Evolutionary conservation across 140 eudicot species (phyloP).

Genomic region (Oenanthe javanica): DNA sequence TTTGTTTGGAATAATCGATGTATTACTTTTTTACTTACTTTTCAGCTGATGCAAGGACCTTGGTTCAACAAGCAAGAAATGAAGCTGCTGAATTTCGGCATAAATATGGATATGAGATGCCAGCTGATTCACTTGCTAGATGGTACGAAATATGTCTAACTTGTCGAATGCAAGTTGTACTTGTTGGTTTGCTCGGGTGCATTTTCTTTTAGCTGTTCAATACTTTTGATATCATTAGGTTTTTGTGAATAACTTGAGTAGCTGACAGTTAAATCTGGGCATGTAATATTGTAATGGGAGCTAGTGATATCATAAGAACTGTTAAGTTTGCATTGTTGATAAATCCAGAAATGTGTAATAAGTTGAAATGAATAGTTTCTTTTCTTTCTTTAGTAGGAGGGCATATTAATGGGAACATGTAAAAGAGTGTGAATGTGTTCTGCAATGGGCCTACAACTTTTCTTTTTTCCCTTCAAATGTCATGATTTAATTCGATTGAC

Average conservation of each 20-base stretch:
- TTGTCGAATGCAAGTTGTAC: background rate
- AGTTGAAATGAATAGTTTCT: background rate
- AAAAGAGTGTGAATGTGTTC: background rate
- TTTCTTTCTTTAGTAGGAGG: background rate
- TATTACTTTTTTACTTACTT: conserved; percentile 29
- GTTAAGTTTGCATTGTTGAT: background rate
- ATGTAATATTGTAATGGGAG: background rate
- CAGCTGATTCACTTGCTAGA: conserved; percentile 86
- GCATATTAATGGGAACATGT: background rate
- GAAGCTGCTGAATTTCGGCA: conserved; percentile 95
- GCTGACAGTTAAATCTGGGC: background rate
- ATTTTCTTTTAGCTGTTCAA: background rate
- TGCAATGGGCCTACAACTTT: background rate
- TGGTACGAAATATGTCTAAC: conserved; percentile 32
- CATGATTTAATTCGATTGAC: background rate
- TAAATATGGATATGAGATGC: conserved; percentile 97
- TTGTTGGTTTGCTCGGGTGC: background rate
- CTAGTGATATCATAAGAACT: background rate
- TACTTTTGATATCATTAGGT: background rate
- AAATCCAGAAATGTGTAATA: background rate
- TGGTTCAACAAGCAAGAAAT: conserved; percentile 98
- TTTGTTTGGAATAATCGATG: background rate
- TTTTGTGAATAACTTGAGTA: background rate
- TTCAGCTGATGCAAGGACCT: conserved; percentile 96
- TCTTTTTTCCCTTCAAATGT: background rate